phyloP scores from a whole-genome alignment of 768 basidiomycete species.

The Mycena olivaceomarginata region DNA sequence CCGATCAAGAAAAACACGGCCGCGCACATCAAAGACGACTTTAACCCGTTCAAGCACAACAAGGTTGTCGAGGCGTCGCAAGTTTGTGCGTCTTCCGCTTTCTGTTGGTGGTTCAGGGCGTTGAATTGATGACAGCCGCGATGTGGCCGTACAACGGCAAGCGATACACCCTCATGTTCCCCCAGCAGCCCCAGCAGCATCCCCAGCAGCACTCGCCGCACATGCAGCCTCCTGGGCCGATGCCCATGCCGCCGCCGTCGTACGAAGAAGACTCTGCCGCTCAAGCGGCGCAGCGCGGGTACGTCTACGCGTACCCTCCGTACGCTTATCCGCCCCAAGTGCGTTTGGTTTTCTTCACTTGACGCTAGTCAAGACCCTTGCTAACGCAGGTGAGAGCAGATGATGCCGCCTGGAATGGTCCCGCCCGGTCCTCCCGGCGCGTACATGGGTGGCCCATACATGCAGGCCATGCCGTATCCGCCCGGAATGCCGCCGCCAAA shows the following conservation, averaged over 20 bases:
- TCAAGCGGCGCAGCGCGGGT: constrained; percentile 74
- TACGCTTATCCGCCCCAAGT: constrained; percentile 89
- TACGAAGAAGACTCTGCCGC: constrained; percentile 88
- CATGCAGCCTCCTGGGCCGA: constrained; percentile 80
- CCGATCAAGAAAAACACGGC: constrained; percentile 82
- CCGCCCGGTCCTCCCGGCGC: constrained; percentile 86
- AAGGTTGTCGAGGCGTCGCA: constrained; percentile 86
- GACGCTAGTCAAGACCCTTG: background rate
- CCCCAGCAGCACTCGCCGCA: constrained; percentile 77
- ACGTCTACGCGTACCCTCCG: constrained; percentile 85
- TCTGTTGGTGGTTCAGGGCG: background rate
- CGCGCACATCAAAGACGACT: constrained; percentile 96
- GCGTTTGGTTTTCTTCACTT: constrained; percentile 46
- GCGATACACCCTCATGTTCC: constrained; percentile 88
- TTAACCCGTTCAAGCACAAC: constrained; percentile 95
- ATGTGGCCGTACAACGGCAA: constrained; percentile 95
- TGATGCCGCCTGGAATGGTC: constrained; percentile 91
- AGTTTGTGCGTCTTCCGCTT: constrained; percentile 74
- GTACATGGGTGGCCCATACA: constrained; percentile 88
- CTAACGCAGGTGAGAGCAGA: constrained; percentile 60
- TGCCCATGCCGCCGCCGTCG: constrained; percentile 82
- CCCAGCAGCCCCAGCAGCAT: constrained; percentile 68
- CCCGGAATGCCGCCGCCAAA: constrained; percentile 88
- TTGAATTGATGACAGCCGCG: constrained; percentile 66
- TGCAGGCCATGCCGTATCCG: constrained; percentile 92